Evolutionary conservation across 495 filamentous ascomycete genomes (phyloP), one percentile per base, ranked within the genome.

Genomic region (Pseudoneurospora amorphoporcata): DNA sequence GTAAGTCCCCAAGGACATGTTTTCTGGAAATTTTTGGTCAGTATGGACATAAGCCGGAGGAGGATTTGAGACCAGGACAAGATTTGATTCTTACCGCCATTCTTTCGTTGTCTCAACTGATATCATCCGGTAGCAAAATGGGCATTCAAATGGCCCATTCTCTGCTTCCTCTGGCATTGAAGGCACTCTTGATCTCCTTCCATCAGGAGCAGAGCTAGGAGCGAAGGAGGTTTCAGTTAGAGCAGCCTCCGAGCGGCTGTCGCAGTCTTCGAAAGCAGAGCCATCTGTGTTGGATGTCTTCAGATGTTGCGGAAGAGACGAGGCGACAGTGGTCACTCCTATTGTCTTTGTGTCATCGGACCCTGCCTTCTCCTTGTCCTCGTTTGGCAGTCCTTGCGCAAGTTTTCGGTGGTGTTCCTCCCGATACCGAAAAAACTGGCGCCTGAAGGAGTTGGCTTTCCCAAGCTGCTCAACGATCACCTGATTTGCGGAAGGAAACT

Each of bases 381-480:
- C 53, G 3, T 23, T 39, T 0, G 19, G 19, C 2, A 77, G 75
- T n/a, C 76, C 79, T 35, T 74, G 73, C 3, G 77, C 70, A 0
- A 85, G 73, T 73, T 83, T 85, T 82, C 23, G 23, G 23, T 23
- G 23, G 23, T 23, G 23, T 23, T 23, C 23, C 23, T 23, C 23
- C 23, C 23, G 76, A 65, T 86, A 86, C 53, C 72, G 78, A 8
- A 86, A 76, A 71, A 80, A 84, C 29, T 82, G 78, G 6, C 82
- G 81, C 39, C 84, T 73, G 32, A 77, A 75, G 4, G 82, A 82
- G 35, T 83, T 84, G 4, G 83, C 81, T 61, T 77, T 80, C 8
- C 84, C 84, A 4, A 87, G 79, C 12, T 83, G 77, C 19, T 79
- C 69, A 2, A 75, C 61, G 2, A 85, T 68, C 3, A 2, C n/a